Evolutionary conservation across 331 rosid genomes (phyloP).

Genomic region (Malus hybrid): DNA sequence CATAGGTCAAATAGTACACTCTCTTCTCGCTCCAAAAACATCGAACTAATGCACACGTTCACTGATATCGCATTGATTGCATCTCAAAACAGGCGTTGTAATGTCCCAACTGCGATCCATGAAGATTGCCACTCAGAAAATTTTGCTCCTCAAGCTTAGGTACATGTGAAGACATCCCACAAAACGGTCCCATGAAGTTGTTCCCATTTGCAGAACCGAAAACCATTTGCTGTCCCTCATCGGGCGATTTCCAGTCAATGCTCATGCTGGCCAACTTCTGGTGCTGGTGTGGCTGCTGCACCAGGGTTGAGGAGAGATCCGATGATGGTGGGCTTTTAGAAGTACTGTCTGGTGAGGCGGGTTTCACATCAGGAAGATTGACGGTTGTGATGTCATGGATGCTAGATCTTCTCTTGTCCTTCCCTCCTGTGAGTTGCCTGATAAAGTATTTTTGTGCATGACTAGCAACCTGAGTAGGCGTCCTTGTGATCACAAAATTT

Average conservation of each 20-base stretch:
- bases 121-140: constrained; percentile 33
- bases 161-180: constrained; percentile 47
- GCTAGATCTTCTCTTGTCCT: constrained; percentile 89
- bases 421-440: constrained; percentile 64
- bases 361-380: constrained; percentile 43
- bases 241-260: constrained; percentile 34
- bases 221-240: constrained; percentile 28
- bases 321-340: constrained; percentile 28
- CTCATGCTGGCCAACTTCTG: constrained; percentile 19
- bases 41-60: constrained; percentile 11
- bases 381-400: constrained; percentile 87
- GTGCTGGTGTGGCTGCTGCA: constrained; percentile 34
- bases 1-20: constrained; percentile 9
- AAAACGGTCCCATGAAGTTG: constrained; percentile 37
- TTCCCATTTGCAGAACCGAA: constrained; percentile 31
- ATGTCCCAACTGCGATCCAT: constrained; percentile 44
- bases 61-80: constrained; percentile 49
- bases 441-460: constrained; percentile 94
- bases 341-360: constrained; percentile 28
- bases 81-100: constrained; percentile 41
- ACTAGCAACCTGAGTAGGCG: constrained; percentile 95
- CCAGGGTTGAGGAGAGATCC: constrained; percentile 14
- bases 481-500: constrained; percentile 74
- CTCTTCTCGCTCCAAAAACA: constrained; percentile 14
- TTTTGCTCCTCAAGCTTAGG: constrained; percentile 45